A percentile compares a stretch with the other conserved stretches of the same genome.
Evolutionary conservation across 164 flowering plant species (phyloP).

Genomic region (Pachysandra terminalis): DNA sequence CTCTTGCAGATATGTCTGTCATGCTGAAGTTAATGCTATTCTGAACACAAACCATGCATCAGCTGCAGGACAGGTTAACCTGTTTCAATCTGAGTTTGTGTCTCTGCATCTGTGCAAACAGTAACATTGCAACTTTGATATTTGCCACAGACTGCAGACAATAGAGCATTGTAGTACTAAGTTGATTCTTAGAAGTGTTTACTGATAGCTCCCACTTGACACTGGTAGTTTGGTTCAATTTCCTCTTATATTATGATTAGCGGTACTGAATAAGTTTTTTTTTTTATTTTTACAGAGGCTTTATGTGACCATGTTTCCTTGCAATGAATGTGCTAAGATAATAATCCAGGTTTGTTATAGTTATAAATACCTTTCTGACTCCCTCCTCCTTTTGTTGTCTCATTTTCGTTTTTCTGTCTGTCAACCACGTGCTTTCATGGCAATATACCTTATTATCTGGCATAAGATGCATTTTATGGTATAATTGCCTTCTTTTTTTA

Average conservation of each 20-base stretch:
- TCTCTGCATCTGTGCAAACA: background rate
- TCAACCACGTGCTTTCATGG: too few relatives aligned
- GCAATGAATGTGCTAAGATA: slow-evolving; percentile 96
- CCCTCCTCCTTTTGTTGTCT: background rate
- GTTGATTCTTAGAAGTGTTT: background rate
- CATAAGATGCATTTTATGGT: too few relatives aligned
- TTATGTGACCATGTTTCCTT: slow-evolving; percentile 96
- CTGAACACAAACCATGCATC: slow-evolving; percentile 93
- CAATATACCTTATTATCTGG: too few relatives aligned
- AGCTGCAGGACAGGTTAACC: slow-evolving; percentile 81
- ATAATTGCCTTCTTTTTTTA: too few relatives aligned
- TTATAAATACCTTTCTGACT: background rate
- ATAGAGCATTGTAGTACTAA: background rate
- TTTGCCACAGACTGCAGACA: background rate
- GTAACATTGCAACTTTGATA: background rate
- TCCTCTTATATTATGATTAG: background rate
- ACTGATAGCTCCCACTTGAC: background rate
- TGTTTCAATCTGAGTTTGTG: background rate
- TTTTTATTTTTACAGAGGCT: slow-evolving; percentile 55
- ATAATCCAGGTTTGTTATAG: slow-evolving; percentile 69
- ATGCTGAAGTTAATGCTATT: slow-evolving; percentile 97
- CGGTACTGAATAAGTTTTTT: background rate
- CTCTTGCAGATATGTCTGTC: slow-evolving; percentile 78
- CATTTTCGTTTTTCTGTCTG: background rate
- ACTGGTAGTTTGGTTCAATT: background rate